Percentiles rank a stretch among this genome's conserved stretches.
These are phyloP conservation scores for Fusarium papillatum DNA, from an alignment of 2,329 filamentous ascomycete genomes.

Conservation along the genomic window DNA sequence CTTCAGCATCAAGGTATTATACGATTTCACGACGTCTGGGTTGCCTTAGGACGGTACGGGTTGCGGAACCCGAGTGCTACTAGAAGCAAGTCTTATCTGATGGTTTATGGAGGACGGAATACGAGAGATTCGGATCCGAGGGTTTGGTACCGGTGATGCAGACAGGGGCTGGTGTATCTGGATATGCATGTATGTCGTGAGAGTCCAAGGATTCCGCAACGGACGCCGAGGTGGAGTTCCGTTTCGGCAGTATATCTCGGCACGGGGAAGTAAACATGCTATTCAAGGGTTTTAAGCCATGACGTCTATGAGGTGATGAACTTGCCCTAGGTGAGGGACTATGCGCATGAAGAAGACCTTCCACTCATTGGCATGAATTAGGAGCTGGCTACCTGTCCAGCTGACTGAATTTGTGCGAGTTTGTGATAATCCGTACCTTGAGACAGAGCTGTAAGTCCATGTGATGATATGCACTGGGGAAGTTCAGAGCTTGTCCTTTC, in stretches of 20 bases:
- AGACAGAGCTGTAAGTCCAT: neutral
- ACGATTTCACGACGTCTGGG: neutral
- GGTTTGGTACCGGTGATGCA: neutral
- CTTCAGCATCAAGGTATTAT: conserved; percentile 4
- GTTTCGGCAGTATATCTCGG: neutral
- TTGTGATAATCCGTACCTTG: neutral
- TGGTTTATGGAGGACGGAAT: neutral
- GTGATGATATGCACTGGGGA: neutral
- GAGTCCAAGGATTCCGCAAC: neutral
- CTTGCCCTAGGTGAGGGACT: neutral
- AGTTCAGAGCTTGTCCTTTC: too few species aligned
- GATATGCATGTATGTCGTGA: neutral
- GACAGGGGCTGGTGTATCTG: neutral
- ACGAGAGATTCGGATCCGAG: neutral
- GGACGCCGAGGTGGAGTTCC: neutral
- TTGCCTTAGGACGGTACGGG: neutral
- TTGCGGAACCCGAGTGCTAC: conserved; percentile 17
- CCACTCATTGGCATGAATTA: too few species aligned
- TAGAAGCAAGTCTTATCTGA: neutral
- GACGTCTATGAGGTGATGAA: neutral
- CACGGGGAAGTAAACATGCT: neutral
- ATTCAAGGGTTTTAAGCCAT: neutral
- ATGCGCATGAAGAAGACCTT: too few species aligned
- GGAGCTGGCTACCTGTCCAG: too few species aligned
- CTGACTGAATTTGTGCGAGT: neutral